phyloP scores from a whole-genome alignment of 805 yeast species.

The Candida oleophila region DNA sequence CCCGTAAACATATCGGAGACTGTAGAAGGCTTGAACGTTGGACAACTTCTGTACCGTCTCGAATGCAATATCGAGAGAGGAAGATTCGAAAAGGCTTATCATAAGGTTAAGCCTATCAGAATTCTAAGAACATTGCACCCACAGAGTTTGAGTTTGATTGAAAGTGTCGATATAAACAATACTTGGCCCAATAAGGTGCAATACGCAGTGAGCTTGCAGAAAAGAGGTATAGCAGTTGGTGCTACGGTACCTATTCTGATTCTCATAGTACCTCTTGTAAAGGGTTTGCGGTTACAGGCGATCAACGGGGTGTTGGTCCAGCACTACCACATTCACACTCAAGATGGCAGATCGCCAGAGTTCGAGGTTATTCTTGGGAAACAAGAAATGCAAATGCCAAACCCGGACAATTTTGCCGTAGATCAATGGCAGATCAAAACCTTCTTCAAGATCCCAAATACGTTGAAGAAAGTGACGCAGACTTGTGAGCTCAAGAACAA shows the following conservation, averaged over 20 bases:
- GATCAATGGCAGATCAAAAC: conserved; percentile 51
- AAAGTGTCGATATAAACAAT: conserved; percentile 46
- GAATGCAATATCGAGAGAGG: conserved; percentile 43
- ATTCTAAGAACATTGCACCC: conserved; percentile 45
- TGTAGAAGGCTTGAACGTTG: conserved; percentile 47
- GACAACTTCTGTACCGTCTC: conserved; percentile 42
- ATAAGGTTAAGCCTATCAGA: conserved; percentile 39
- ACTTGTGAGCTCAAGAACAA: conserved; percentile 40
- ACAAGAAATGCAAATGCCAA: conserved; percentile 22
- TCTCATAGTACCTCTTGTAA: conserved; percentile 45
- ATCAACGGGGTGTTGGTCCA: conserved; percentile 23
- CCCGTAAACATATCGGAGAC: conserved; percentile 52
- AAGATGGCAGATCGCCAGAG: conserved; percentile 40
- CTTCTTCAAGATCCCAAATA: conserved; percentile 38
- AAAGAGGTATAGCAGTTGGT: conserved; percentile 48
- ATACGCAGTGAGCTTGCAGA: conserved; percentile 44
- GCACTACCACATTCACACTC: conserved; percentile 30
- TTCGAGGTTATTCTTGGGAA: conserved; percentile 32
- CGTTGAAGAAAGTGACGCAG: conserved; percentile 41
- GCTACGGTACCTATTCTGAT: conserved; percentile 41
- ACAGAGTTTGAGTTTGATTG: conserved; percentile 35
- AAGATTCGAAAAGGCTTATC: conserved; percentile 37
- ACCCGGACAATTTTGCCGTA: conserved; percentile 14
- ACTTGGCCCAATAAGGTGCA: conserved; percentile 55
- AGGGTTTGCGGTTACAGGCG: conserved; percentile 37